These are phyloP conservation scores for Alternaria ethzedia DNA, from an alignment of 2,329 filamentous ascomycete genomes.

Conservation along the genomic window DNA sequence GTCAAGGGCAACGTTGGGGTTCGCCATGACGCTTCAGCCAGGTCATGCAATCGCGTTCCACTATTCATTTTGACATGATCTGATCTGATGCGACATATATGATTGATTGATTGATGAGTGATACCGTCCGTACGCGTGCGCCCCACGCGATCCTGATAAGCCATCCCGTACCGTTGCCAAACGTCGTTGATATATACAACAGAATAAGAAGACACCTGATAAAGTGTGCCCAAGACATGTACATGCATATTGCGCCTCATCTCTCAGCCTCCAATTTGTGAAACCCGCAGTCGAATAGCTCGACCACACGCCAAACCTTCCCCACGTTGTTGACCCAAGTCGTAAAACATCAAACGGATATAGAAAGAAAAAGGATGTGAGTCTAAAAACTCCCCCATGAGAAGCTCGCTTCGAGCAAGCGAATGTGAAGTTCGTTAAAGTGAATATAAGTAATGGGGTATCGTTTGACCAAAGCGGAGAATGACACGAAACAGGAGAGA, in stretches of 20 bases:
- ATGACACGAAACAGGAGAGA: conserved; percentile 9
- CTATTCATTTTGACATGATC: background rate
- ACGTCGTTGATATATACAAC: background rate
- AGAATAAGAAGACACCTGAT: background rate
- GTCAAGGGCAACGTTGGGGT: background rate
- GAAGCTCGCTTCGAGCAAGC: background rate
- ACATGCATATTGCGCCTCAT: background rate
- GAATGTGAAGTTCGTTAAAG: conserved; percentile 11
- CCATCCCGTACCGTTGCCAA: background rate
- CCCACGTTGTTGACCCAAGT: background rate
- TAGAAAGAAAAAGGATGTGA: background rate
- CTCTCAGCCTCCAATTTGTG: background rate
- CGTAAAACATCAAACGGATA: background rate
- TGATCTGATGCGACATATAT: background rate
- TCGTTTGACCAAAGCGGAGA: conserved; percentile 18
- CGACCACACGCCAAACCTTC: background rate
- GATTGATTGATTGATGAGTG: background rate
- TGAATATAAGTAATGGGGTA: conserved; percentile 17
- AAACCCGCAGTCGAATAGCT: background rate
- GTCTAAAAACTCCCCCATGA: conserved; percentile 2
- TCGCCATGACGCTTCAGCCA: background rate
- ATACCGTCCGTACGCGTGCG: background rate
- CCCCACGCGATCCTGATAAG: background rate
- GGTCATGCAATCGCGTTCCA: background rate
- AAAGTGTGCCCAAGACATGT: background rate